These are phyloP conservation scores for Cicer cuneatum DNA, from an alignment of 306 rosid species.

Conservation along the genomic window DNA sequence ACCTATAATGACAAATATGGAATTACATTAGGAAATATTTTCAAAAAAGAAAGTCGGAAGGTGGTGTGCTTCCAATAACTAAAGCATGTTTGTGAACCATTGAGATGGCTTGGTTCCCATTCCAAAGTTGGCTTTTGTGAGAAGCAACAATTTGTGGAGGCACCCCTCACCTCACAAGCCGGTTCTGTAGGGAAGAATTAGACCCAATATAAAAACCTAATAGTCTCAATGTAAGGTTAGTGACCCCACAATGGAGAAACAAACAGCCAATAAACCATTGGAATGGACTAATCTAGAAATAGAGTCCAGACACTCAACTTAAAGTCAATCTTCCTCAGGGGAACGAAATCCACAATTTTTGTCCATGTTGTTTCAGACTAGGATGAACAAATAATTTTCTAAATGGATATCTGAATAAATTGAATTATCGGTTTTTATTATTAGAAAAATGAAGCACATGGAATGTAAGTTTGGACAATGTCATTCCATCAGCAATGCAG, in stretches of 20 bases:
- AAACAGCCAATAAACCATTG: neutral
- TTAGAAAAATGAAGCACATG: neutral
- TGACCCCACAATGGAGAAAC: neutral
- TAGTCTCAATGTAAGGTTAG: neutral
- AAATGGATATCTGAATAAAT: conserved; percentile 2
- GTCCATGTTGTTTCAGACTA: conserved; percentile 18
- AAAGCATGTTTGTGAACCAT: conserved; percentile 13
- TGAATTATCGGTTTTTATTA: neutral
- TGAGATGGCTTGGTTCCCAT: neutral
- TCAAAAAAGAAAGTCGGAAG: conserved; percentile 8
- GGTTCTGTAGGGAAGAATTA: no score
- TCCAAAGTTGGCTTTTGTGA: conserved; percentile 7
- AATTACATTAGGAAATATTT: conserved; percentile 35
- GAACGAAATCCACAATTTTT: conserved; percentile 32
- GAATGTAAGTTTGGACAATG: neutral
- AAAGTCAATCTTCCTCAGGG: conserved; percentile 2
- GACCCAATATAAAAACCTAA: no score
- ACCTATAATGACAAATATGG: conserved; percentile 53
- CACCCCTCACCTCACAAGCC: no score
- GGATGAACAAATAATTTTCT: conserved; percentile 23
- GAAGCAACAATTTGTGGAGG: neutral
- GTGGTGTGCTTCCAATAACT: conserved; percentile 19
- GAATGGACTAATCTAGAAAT: conserved; percentile 23
- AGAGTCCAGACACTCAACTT: neutral
- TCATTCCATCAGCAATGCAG: neutral